Evolutionary conservation across 306 rosid genomes (phyloP).

Genomic region (barrel medic (Medicago truncatula)): DNA sequence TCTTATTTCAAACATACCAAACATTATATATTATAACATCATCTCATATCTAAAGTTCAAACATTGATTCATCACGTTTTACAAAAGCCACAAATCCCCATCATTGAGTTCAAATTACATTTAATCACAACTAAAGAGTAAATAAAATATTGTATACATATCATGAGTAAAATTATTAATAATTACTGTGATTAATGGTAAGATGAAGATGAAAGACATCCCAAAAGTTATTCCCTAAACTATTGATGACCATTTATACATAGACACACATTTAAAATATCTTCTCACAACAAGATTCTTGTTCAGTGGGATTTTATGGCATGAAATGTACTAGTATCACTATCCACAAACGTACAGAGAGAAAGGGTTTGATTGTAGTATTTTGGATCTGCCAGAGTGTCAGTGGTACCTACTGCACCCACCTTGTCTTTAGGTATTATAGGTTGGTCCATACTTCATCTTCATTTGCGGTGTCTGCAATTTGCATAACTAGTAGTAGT

Average conservation of each 20-base stretch:
- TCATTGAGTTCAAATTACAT: too few relatives aligned
- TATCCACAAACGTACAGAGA: not conserved
- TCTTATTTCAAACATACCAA: too few relatives aligned
- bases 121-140: too few relatives aligned
- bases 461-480: constrained; percentile 2
- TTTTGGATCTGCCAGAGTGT: not conserved
- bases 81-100: too few relatives aligned
- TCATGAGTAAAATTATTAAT: not conserved
- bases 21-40: too few relatives aligned
- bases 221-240: not conserved
- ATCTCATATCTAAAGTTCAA: too few relatives aligned
- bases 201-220: not conserved
- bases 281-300: not conserved
- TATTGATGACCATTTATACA: not conserved
- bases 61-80: too few relatives aligned
- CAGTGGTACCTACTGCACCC: constrained; percentile 6
- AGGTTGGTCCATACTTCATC: constrained; percentile 11
- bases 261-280: constrained; percentile 26
- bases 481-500: constrained; percentile 1
- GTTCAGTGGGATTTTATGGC: constrained; percentile 32
- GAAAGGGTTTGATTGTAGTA: constrained; percentile 1
- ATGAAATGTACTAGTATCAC: constrained; percentile 18
- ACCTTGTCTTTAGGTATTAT: constrained; percentile 2
- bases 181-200: too few relatives aligned
- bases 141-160: too few relatives aligned